phyloP scores from a whole-genome alignment of 2,329 filamentous ascomycete species.

The Tolypocladium ophioglossoides region DNA sequence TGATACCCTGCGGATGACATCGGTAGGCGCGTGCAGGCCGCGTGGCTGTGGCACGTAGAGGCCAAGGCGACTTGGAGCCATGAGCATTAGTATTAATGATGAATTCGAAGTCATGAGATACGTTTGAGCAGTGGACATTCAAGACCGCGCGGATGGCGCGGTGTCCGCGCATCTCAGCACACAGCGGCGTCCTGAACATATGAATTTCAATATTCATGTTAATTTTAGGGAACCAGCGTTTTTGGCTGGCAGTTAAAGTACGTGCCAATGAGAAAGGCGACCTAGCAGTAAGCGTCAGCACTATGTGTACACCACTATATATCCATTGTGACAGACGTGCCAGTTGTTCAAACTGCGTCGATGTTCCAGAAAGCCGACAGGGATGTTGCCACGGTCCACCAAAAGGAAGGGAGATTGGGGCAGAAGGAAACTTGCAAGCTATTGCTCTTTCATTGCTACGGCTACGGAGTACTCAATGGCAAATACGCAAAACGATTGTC shows the following conservation, averaged over 20 bases:
- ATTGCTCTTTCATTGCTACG: no score
- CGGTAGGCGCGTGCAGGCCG: not conserved
- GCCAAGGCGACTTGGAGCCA: not conserved
- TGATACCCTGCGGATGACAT: constrained; percentile 5
- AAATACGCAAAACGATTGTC: not conserved
- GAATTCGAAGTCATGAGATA: not conserved
- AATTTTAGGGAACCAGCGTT: not conserved
- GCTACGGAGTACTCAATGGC: not conserved
- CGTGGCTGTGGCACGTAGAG: not conserved
- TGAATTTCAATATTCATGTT: not conserved
- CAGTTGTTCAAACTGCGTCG: not conserved
- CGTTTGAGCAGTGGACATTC: not conserved
- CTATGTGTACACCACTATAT: no score
- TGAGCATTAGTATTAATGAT: not conserved
- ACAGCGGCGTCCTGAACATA: not conserved
- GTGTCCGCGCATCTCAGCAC: not conserved
- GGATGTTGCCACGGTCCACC: not conserved
- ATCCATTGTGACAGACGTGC: not conserved
- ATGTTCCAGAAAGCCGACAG: not conserved
- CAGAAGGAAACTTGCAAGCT: not conserved
- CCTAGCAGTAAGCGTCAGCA: not conserved
- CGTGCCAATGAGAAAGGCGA: not conserved
- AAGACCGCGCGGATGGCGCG: not conserved
- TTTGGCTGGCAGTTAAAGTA: not conserved
- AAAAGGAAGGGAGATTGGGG: not conserved